phyloP scores from a whole-genome alignment of 192 early-diverging fungal genomes.

The Pilaira anomala region DNA sequence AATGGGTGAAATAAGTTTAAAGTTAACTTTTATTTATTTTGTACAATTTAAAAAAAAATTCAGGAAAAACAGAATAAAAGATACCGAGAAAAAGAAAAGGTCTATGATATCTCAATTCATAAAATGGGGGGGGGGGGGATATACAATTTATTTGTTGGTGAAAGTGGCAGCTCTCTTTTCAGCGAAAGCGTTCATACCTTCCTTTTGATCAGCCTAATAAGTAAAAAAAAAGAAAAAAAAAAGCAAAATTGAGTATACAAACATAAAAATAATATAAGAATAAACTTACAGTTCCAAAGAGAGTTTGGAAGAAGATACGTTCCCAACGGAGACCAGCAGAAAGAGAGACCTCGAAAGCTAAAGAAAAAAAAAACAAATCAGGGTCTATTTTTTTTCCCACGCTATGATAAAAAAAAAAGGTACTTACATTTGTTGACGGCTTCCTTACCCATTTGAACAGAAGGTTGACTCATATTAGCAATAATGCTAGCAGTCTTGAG shows the following conservation, averaged over 20 bases:
- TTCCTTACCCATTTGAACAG: conserved; percentile 94
- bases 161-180: conserved; percentile 90
- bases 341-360: conserved; percentile 86
- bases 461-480: conserved; percentile 79
- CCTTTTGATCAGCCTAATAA: conserved; percentile 82
- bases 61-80: background rate
- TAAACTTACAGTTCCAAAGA: conserved; percentile 79
- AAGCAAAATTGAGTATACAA: too few species aligned
- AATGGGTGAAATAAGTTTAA: too few species aligned
- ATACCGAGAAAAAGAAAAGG: background rate
- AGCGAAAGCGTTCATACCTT: conserved; percentile 94
- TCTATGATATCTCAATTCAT: background rate
- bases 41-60: background rate
- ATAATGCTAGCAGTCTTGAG: conserved; percentile 89
- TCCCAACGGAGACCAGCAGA: conserved; percentile 85
- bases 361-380: background rate
- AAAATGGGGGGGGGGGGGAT: too few species aligned
- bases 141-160: conserved; percentile 66
- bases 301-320: conserved; percentile 89
- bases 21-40: background rate
- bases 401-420: background rate
- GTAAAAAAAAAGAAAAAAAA: conserved; percentile 13
- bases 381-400: background rate
- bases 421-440: conserved; percentile 80
- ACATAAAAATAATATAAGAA: background rate